Evolutionary conservation across 164 flowering plant species (phyloP).

Genomic region (Stephania japonica): DNA sequence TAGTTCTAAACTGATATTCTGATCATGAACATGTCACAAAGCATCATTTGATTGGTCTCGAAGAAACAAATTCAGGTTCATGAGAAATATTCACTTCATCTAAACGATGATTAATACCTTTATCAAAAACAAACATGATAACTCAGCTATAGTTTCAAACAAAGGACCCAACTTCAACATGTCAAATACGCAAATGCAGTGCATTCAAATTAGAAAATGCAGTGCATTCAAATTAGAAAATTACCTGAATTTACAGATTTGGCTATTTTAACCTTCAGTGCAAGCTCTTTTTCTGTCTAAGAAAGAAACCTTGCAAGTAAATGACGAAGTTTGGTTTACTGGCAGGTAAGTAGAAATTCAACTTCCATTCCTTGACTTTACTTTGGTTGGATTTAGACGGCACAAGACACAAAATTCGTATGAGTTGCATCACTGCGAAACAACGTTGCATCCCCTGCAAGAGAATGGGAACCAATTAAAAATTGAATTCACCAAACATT

Average conservation of each 20-base stretch:
- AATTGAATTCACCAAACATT: slow-evolving; percentile 4
- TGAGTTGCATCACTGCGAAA: slow-evolving; percentile 81
- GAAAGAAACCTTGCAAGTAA: not conserved
- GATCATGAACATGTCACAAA: not conserved
- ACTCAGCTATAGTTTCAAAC: not conserved
- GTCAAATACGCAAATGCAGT: not conserved
- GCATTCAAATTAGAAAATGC: slow-evolving; percentile 3
- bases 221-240: slow-evolving; percentile 5
- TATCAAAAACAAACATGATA: not conserved
- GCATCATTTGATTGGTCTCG: not conserved
- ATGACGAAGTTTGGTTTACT: not conserved
- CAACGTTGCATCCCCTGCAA: slow-evolving; percentile 81
- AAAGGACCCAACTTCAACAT: not conserved
- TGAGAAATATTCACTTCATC: not conserved
- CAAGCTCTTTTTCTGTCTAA: slow-evolving; percentile 60
- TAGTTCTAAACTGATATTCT: not conserved
- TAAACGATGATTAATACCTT: not conserved
- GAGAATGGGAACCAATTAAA: slow-evolving; percentile 4
- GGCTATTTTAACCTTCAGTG: slow-evolving; percentile 63
- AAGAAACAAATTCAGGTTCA: not conserved
- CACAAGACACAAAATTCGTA: slow-evolving; percentile 96
- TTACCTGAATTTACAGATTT: slow-evolving; percentile 83
- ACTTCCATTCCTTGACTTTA: slow-evolving; percentile 17
- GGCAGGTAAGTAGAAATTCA: not conserved
- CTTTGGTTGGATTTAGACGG: slow-evolving; percentile 70